These are phyloP conservation scores for Plantago lanceolata DNA, from an alignment of 305 asterid species.

Conservation along the genomic window DNA sequence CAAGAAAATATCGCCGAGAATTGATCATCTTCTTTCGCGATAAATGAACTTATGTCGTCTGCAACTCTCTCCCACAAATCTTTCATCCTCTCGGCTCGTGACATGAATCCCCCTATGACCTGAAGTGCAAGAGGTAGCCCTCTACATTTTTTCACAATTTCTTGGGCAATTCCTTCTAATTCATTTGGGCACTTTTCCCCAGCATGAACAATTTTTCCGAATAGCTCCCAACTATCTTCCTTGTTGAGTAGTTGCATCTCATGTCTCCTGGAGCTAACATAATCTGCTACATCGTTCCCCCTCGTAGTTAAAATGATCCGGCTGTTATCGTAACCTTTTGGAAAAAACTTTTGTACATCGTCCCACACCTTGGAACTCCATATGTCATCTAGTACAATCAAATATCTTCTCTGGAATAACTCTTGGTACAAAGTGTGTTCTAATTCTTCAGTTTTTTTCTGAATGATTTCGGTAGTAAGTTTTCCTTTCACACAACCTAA, in stretches of 20 bases:
- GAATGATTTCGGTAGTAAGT: too few relatives aligned
- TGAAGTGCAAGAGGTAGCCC: conserved; percentile 7
- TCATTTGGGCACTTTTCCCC: not conserved
- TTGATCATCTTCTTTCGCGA: not conserved
- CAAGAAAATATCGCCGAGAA: not conserved
- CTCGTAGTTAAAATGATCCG: conserved; percentile 4
- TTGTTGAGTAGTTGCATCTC: not conserved
- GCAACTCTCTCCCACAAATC: not conserved
- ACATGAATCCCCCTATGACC: not conserved
- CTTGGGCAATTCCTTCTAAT: not conserved
- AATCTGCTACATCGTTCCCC: not conserved
- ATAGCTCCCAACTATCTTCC: conserved; percentile 2
- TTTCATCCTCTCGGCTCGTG: not conserved
- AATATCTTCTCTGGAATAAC: not conserved
- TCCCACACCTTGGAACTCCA: conserved; percentile 4
- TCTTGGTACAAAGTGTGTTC: not conserved
- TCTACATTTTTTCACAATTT: not conserved
- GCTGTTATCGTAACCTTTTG: not conserved
- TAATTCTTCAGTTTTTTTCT: not conserved
- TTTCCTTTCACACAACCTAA: not conserved
- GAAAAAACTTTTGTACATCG: not conserved
- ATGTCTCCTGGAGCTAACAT: not conserved
- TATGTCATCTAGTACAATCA: not conserved
- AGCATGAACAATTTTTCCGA: not conserved
- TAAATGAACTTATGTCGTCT: not conserved